Evolutionary conservation across 2,329 filamentous ascomycete species (phyloP).

Genomic region (Fusarium paranaense): DNA sequence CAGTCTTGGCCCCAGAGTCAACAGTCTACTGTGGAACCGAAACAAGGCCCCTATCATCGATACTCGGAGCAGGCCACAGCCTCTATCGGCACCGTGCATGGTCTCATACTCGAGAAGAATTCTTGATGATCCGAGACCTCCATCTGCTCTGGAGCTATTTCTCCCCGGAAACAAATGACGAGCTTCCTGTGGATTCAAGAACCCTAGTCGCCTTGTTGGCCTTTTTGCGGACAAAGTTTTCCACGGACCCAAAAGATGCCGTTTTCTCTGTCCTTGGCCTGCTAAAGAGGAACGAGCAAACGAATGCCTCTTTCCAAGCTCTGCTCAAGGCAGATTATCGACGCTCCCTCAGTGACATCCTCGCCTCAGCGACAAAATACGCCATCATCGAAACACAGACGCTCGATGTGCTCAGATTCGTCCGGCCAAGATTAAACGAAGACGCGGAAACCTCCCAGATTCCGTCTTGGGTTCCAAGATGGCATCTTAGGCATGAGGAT

Average conservation of each 20-base stretch:
- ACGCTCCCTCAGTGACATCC: background rate
- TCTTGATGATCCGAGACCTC: background rate
- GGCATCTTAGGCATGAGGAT: background rate
- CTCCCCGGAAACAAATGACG: background rate
- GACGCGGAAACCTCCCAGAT: background rate
- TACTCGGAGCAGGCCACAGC: background rate
- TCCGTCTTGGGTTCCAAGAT: background rate
- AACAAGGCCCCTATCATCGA: background rate
- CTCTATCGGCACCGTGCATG: background rate
- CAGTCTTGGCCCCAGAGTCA: background rate
- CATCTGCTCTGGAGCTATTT: background rate
- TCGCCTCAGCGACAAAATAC: background rate
- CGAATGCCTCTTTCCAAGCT: background rate
- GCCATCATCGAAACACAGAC: background rate
- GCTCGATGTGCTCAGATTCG: background rate
- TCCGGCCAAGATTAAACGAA: background rate
- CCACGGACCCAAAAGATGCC: background rate
- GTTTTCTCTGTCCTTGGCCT: background rate
- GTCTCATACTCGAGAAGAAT: background rate
- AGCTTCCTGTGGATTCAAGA: background rate
- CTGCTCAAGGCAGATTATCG: background rate
- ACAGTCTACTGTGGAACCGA: background rate
- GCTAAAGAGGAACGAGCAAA: background rate
- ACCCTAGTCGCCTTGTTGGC: background rate
- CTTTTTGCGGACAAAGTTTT: background rate